Conservation (phyloP, 225 moss, liverwort and hornwort genomes). For the Neckera pumila region DNA sequence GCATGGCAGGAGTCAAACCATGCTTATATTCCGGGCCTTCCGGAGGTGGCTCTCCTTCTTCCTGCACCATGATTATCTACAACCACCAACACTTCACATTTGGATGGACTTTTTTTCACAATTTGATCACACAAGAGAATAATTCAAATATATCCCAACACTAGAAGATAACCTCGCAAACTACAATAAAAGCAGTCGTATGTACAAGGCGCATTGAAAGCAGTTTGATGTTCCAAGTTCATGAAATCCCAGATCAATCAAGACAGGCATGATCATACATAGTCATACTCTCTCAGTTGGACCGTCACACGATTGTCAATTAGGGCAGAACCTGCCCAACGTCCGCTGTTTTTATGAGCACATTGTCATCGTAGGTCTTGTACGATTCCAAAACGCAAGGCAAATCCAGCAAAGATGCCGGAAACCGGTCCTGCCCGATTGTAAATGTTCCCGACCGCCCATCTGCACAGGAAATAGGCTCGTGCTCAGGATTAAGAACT, state of each 20-base stretch:
- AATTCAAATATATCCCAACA: not conserved
- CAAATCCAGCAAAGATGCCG: slow-evolving; percentile 74
- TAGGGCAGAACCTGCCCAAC: slow-evolving; percentile 70
- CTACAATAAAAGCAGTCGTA: not conserved
- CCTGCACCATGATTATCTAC: slow-evolving; percentile 87
- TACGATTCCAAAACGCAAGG: slow-evolving; percentile 90
- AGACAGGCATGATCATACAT: slow-evolving; percentile 5
- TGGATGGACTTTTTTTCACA: not conserved
- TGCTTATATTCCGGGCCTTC: slow-evolving; percentile 81
- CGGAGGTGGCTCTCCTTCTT: slow-evolving; percentile 41
- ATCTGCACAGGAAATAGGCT: slow-evolving; percentile 32
- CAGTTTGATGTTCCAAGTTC: not conserved
- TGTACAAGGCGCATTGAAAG: not conserved
- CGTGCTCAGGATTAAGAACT: not conserved
- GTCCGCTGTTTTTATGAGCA: slow-evolving; percentile 95
- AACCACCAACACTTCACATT: not conserved
- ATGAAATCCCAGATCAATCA: not conserved
- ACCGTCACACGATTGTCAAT: slow-evolving; percentile 18
- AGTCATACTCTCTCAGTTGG: slow-evolving; percentile 5
- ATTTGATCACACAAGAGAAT: not conserved
- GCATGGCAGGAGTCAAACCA: slow-evolving; percentile 84
- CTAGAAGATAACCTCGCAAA: not conserved
- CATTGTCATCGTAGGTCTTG: slow-evolving; percentile 97
- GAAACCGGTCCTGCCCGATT: slow-evolving; percentile 74
- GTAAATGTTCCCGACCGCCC: slow-evolving; percentile 70